These are phyloP conservation scores for Bullera alba DNA, from an alignment of 768 basidiomycete genomes.

Conservation along the genomic window DNA sequence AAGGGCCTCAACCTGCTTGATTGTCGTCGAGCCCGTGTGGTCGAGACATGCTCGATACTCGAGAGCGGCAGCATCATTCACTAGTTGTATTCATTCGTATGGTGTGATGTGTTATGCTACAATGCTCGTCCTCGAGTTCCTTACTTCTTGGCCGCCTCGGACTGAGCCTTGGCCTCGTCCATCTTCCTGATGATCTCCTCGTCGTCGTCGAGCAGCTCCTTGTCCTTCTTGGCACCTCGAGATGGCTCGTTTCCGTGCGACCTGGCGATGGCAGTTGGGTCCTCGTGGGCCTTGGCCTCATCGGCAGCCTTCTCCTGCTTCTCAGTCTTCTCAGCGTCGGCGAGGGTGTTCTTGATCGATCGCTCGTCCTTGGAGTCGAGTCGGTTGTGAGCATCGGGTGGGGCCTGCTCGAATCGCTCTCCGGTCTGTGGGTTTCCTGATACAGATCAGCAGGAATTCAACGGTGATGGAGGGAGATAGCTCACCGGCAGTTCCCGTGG, in stretches of 20 bases:
- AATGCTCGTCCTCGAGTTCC: no score
- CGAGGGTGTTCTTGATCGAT: conserved; percentile 36
- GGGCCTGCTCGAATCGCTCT: conserved; percentile 26
- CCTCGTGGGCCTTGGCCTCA: conserved; percentile 14
- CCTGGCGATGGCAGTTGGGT: conserved; percentile 37
- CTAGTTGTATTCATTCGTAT: no score
- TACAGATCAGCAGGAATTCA: conserved; percentile 9
- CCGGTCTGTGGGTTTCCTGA: conserved; percentile 43
- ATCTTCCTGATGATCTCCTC: conserved; percentile 36
- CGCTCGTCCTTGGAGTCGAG: conserved; percentile 42
- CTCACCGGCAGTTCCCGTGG: conserved; percentile 26
- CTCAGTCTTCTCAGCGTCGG: conserved; percentile 40
- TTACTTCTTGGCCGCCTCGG: conserved; percentile 27
- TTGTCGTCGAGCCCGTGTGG: no score
- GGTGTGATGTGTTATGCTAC: no score
- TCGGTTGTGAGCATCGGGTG: conserved; percentile 33
- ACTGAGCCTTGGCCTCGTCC: conserved; percentile 36
- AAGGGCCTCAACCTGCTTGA: no score
- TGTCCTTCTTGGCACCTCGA: conserved; percentile 41
- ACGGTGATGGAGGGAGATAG: background rate
- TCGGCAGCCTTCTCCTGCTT: conserved; percentile 37
- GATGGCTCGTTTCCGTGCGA: conserved; percentile 41
- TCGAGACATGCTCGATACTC: no score
- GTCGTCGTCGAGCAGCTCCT: conserved; percentile 40
- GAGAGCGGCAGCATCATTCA: no score